These are phyloP conservation scores for Alternaria rosae DNA, from an alignment of 2,329 filamentous ascomycete species.

Conservation along the genomic window DNA sequence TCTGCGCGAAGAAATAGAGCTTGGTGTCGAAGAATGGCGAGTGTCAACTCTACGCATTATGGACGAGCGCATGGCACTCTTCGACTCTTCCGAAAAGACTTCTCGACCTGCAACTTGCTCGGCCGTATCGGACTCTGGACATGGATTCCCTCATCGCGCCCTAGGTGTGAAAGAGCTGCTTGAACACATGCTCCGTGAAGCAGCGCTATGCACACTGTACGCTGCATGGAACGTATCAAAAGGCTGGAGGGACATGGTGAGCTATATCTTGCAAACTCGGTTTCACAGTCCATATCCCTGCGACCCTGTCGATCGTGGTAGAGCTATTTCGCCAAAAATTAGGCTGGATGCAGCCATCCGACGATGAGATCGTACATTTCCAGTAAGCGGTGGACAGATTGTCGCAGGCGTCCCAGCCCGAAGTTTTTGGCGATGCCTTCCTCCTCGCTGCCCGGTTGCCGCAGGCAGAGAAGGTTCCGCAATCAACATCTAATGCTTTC, in stretches of 20 bases:
- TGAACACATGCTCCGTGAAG: not conserved
- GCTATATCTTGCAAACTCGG: not conserved
- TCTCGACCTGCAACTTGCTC: not conserved
- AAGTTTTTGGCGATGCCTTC: too few species aligned
- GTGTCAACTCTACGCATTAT: not conserved
- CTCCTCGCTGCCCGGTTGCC: not conserved
- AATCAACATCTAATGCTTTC: not conserved
- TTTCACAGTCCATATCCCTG: not conserved
- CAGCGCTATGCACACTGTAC: not conserved
- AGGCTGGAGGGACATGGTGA: not conserved
- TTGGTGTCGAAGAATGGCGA: not conserved
- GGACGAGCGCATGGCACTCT: not conserved
- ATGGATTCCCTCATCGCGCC: not conserved
- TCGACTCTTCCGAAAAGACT: not conserved
- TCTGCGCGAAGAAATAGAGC: not conserved
- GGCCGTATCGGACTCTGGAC: rapidly evolving
- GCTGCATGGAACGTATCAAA: not conserved
- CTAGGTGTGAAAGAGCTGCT: not conserved
- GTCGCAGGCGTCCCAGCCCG: too few species aligned
- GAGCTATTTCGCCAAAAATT: not conserved
- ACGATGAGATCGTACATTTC: not conserved
- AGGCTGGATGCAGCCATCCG: not conserved
- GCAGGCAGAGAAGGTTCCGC: not conserved
- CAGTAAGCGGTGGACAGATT: not conserved
- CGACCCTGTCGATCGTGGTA: not conserved